Base-by-base conservation (phyloP, 129 eudicot species). In the Rutidosis leptorrhynchoides region DNA sequence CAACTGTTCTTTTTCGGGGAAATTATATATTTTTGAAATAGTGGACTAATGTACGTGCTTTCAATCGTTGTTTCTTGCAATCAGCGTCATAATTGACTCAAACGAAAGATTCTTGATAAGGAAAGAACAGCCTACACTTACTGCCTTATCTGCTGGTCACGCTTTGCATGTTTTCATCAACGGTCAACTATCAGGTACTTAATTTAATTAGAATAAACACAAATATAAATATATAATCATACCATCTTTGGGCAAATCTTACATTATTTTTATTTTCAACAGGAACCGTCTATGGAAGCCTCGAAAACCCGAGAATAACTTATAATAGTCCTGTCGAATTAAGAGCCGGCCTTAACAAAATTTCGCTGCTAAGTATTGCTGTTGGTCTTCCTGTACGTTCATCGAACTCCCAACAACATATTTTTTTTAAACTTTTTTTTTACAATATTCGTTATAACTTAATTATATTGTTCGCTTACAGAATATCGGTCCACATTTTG, bases 401-500 rank as follows among this genome's bases (percentile, higher is more conserved):
- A 77, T 56, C 80, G 45, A 17, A 53, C 87, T 97, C 94, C n/a
- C 73, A 67, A 83, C 83, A 82, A 85, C 85, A 30, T 97, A 95
- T 7, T 71, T 89, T 27, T 40, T 10, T 40, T 40, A 16, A 26
- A 17, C 19, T 9, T 26, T 17, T 40, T 35, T 7, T 56, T 45
- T 25, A 16, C 52, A 40, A 33, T 28, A 73, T 65, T 9, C 37
- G 12, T 25, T 21, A 35, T 7, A 33, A 6, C 30, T 51, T 5
- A 14, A n/a, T 7, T 9, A 20, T 35, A 37, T 62, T 21, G 67
- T 22, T 22, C 27, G 40, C 57, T 62, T 5, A 22, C 82, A 94
- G 99, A 94, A 94, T 54, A 78, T 94, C n/a, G 99, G 99, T 15
- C 95, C 89, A 21, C 95, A 84, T 72, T 94, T 84, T 40, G 99